A percentile compares a stretch with the other conserved stretches of the same genome.
Conservation (phyloP, 2,329 filamentous ascomycete species). For the Pseudopithomyces maydicus region DNA sequence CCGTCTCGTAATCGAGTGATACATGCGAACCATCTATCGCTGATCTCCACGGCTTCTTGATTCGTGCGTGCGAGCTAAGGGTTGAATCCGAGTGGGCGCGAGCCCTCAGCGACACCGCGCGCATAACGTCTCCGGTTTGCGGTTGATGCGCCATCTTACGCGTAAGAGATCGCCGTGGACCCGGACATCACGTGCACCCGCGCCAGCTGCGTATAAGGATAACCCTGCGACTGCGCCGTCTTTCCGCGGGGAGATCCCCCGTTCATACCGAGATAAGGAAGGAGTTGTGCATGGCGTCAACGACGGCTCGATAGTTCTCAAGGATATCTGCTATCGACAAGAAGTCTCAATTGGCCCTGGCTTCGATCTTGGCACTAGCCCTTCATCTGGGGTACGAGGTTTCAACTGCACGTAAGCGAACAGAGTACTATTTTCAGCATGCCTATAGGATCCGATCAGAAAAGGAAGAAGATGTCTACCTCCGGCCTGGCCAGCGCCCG, state of each 20-base stretch:
- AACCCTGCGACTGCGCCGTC: slow-evolving; percentile 5
- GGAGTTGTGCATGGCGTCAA: slow-evolving; percentile 37
- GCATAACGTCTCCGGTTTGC: background rate
- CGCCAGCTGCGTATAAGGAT: slow-evolving; percentile 9
- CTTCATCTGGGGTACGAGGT: slow-evolving; percentile 35
- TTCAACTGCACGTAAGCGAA: slow-evolving; percentile 27
- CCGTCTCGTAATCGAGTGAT: background rate
- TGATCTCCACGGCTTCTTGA: background rate
- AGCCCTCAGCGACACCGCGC: background rate
- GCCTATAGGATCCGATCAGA: slow-evolving; percentile 18
- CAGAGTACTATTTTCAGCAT: slow-evolving; percentile 39
- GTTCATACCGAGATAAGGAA: slow-evolving; percentile 28
- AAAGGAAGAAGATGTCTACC: slow-evolving; percentile 11
- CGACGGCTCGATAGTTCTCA: slow-evolving; percentile 23
- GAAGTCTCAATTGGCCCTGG: slow-evolving; percentile 22
- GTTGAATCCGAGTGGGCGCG: background rate
- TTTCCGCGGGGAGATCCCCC: slow-evolving; percentile 11
- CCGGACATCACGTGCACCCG: slow-evolving; percentile 19
- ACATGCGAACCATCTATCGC: background rate
- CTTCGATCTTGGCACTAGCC: slow-evolving; percentile 26
- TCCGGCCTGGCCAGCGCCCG: slow-evolving; percentile 4
- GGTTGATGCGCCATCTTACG: slow-evolving; percentile 1
- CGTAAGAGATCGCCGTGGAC: slow-evolving; percentile 8
- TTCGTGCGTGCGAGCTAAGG: background rate
- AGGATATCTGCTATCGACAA: slow-evolving; percentile 24